phyloP scores from a whole-genome alignment of 2,329 filamentous ascomycete genomes.

The Akanthomyces dipterigenus region DNA sequence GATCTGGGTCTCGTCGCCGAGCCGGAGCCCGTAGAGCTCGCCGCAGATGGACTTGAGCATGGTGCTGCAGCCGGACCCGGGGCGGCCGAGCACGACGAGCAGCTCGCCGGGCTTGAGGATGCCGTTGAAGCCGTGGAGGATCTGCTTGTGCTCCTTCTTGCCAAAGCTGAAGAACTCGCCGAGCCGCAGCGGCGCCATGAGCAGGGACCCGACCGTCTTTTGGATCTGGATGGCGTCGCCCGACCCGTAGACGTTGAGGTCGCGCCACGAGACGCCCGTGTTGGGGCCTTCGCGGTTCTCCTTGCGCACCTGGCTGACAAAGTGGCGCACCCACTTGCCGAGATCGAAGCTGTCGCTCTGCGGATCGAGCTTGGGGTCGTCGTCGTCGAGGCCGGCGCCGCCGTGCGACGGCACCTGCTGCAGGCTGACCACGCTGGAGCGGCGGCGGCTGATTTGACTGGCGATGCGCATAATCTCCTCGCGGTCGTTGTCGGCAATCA shows the following conservation, averaged over 20 bases:
- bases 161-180: slow-evolving; percentile 47
- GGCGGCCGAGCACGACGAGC: slow-evolving; percentile 61
- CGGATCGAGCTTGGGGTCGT: slow-evolving; percentile 34
- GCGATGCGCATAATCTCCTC: slow-evolving; percentile 33
- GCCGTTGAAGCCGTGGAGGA: slow-evolving; percentile 58
- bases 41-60: slow-evolving; percentile 56
- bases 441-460: slow-evolving; percentile 31
- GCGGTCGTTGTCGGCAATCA: slow-evolving; percentile 28
- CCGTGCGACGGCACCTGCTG: not conserved
- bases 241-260: slow-evolving; percentile 60
- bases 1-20: slow-evolving; percentile 44
- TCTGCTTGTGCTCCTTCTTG: slow-evolving; percentile 46
- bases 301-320: slow-evolving; percentile 39
- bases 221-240: slow-evolving; percentile 63
- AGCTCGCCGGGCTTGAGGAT: slow-evolving; percentile 59
- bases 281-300: slow-evolving; percentile 47
- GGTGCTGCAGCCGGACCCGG: slow-evolving; percentile 58
- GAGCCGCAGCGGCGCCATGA: slow-evolving; percentile 51
- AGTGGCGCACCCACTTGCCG: slow-evolving; percentile 33
- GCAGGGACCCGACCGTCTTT: slow-evolving; percentile 54
- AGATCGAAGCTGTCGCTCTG: slow-evolving; percentile 33
- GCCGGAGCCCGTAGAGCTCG: slow-evolving; percentile 50
- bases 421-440: slow-evolving; percentile 19
- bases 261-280: slow-evolving; percentile 57
- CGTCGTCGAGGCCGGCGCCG: slow-evolving; percentile 30